Conservation (phyloP, 495 filamentous ascomycete species). For the Aspergillus bridgeri region DNA sequence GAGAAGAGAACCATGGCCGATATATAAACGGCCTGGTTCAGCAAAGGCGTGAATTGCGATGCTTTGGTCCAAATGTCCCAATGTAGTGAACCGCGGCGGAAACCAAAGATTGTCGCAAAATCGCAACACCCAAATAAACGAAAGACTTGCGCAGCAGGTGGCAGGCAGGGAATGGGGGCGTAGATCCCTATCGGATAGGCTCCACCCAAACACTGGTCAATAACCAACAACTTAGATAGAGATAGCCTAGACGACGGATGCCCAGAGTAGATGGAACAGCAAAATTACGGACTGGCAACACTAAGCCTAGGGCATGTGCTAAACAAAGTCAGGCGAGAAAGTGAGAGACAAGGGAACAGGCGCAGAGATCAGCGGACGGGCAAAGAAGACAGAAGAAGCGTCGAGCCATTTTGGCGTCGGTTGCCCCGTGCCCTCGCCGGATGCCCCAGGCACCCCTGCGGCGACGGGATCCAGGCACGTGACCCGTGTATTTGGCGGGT, state of each 20-base stretch:
- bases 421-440: background rate
- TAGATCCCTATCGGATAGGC: slow-evolving; percentile 14
- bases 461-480: background rate
- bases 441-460: background rate
- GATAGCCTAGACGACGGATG: slow-evolving; percentile 1
- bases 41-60: background rate
- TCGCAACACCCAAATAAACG: background rate
- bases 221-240: background rate
- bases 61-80: background rate
- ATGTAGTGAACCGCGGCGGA: background rate
- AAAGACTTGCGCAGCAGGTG: background rate
- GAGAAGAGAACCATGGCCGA: slow-evolving; percentile 17
- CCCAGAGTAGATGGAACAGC: background rate
- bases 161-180: slow-evolving; percentile 4
- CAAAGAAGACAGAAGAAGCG: background rate
- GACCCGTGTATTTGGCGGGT: slow-evolving; percentile 5
- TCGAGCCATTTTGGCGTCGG: background rate
- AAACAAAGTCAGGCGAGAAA: background rate
- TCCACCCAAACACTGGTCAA: slow-evolving; percentile 16
- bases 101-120: background rate
- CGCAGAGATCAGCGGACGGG: background rate
- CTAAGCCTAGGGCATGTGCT: background rate
- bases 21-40: background rate
- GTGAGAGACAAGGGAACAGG: background rate
- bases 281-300: background rate